Base-by-base conservation (phyloP, 1,284 basidiomycete species). In the Ceratobasidium sp. region DNA sequence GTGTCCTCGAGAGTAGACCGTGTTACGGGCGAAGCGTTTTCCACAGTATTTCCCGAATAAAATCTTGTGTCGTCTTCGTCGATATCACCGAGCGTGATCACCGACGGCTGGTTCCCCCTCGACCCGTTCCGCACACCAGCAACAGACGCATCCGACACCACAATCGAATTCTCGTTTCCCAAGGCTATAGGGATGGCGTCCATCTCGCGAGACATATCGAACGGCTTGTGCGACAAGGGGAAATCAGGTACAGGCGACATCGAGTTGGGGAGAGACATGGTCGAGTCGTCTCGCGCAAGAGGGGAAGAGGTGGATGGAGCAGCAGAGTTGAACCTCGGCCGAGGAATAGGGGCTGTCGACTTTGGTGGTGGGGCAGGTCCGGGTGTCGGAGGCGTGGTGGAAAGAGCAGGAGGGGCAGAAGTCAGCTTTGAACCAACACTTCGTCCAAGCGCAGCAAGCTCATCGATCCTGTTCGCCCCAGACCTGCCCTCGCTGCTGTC, bases 181-280 rank as follows among this genome's bases (percentile, higher is more conserved):
- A 54, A 48, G 1, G 19, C n/a, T 9, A 59, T 37, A 19, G 58
- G 58, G 29, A 73, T 73, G 14, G 58, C 49, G 11, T 73, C 71
- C 71, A 73, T 62, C 59, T 73, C 71, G 1, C 43, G 49, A 27
- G 71, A 73, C 71, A 73, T 73, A 14, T 73, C 71, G 29, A 73
- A 73, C 24, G 71, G 59, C 48, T 27, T 59, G 59, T 73, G 46
- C 5, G 71, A 73, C 13, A 49, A 29, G 9, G 48, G 31, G 14
- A 53, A 61, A n/a, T 73, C 71, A 6, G 34, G 34, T 0, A 48
- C 71, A 31, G 71, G 71, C 1, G 71, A 73, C 48, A 73, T 63
- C 16, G 71, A 73, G 16, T 73, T 16, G 13, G 71, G 71, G n/a
- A 73, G 61, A 11, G 48, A 73, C 39, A 73, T 0, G 48, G 19